These are phyloP conservation scores for Metarhizium album DNA, from an alignment of 2,329 filamentous ascomycete species.

Conservation along the genomic window DNA sequence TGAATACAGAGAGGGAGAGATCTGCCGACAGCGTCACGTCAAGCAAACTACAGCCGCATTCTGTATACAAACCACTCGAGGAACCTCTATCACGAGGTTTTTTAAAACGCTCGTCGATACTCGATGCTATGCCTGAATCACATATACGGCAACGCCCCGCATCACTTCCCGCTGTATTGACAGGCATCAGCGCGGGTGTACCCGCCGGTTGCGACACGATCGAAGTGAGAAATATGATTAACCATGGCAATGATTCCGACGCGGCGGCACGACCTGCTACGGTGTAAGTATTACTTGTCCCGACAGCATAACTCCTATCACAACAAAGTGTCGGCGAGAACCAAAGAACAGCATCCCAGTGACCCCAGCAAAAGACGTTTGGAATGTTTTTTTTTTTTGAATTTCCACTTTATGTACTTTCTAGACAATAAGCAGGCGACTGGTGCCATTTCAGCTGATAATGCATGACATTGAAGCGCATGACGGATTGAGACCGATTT, in stretches of 20 bases:
- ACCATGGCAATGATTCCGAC: slow-evolving; percentile 10
- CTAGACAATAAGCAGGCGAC: slow-evolving; percentile 1
- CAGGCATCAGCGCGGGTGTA: slow-evolving; percentile 16
- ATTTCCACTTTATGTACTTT: neutral
- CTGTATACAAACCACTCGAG: too few relatives aligned
- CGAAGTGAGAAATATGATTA: slow-evolving; percentile 9
- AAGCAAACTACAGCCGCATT: too few relatives aligned
- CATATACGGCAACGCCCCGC: slow-evolving; percentile 1
- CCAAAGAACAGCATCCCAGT: slow-evolving; percentile 1
- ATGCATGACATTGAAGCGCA: neutral
- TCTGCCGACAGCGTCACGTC: neutral
- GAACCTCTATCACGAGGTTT: too few relatives aligned
- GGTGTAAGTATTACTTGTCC: slow-evolving; percentile 8
- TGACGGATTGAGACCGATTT: neutral
- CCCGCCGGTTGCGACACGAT: slow-evolving; percentile 12
- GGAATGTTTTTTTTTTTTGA: neutral
- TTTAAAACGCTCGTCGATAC: too few relatives aligned
- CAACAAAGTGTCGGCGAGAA: neutral
- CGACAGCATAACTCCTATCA: slow-evolving; percentile 11
- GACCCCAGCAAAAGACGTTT: neutral
- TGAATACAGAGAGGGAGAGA: neutral
- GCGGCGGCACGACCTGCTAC: slow-evolving; percentile 9
- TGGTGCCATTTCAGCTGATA: neutral
- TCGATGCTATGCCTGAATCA: neutral
- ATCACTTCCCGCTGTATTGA: slow-evolving; percentile 11